Base-by-base conservation (phyloP, 768 basidiomycete genomes). In the Tricholoma sp. region DNA sequence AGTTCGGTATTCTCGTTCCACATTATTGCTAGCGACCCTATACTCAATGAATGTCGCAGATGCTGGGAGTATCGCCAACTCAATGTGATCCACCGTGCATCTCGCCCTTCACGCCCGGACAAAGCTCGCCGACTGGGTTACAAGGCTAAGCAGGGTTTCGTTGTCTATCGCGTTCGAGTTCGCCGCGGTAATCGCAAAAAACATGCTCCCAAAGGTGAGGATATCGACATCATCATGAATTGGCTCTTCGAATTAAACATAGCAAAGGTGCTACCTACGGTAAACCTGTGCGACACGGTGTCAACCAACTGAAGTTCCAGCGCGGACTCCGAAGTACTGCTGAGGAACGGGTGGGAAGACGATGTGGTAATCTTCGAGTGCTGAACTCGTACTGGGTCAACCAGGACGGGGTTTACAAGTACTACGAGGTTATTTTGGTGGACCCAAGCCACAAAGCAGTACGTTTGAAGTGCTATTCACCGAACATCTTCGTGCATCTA, bases 91-190 rank as follows among this genome's bases (percentile, higher is more conserved):
- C 96, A 98, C 80, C 91, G 97, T 66, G 96, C 95, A 47, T 94
- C 95, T 61, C 91, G 96, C 59, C 96, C 97, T 48, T 98, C 96
- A 48, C 91, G 97, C 69, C 97, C 97, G 54, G 97, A 99, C 81
- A 99, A 98, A 82, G 97, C 97, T 61, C 91, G 97, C 71, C 88
- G 95, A 63, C 80, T 99, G 60, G 97, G 97, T 50, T 99, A 98
- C 87, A 99, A 98, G 81, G 94, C 97, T 72, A 99, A 99, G 84
- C 97, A 99, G 77, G 97, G 97, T 66, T 99, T 94, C 72, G 89
- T 98, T 62, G 76, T 99, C 78, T 99, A 99, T 80, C 92, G 97
- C 67, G 80, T 99, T 66, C 91, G 97, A 63, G 96, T 99, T 62
- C 87, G 97, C 67, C 85, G 95, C 61, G 97, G 97, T 72, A 98